Conservation (phyloP, 208 protist genomes). For the Leishmania major region DNA sequence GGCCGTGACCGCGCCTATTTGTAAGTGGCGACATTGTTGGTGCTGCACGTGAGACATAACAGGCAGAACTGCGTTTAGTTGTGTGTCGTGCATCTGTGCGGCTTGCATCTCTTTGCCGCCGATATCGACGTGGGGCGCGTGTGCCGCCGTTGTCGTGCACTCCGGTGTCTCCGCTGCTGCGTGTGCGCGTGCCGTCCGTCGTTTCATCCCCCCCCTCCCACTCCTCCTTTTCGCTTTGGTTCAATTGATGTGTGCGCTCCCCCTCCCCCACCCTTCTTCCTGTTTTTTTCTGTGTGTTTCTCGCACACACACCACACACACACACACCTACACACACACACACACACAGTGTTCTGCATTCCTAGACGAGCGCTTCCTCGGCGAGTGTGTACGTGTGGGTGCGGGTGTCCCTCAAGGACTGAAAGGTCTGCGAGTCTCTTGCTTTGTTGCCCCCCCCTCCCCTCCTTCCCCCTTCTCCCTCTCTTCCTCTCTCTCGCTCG, state of each 20-base stretch:
- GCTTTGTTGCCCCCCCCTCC: no score
- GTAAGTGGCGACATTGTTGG: no score
- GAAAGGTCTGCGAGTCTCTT: not conserved
- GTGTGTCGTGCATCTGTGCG: not conserved
- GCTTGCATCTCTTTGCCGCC: not conserved
- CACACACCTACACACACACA: no score
- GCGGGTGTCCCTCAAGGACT: not conserved
- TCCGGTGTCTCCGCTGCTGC: not conserved
- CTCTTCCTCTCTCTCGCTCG: no score
- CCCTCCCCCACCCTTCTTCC: not conserved
- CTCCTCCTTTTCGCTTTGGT: not conserved
- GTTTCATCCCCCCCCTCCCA: not conserved
- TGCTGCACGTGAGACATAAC: no score
- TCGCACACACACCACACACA: no score
- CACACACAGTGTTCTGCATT: no score
- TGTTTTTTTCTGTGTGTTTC: not conserved
- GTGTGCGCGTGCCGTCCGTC: not conserved
- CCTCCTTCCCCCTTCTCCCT: no score
- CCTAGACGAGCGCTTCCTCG: not conserved
- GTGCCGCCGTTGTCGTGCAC: not conserved
- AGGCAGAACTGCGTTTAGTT: no score
- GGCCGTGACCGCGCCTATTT: not conserved
- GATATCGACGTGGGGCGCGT: not conserved
- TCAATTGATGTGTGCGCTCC: not conserved
- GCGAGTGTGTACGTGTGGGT: not conserved